These are phyloP conservation scores for Eucalyptus sp. DNA, from an alignment of 345 rosid genomes.

Conservation along the genomic window DNA sequence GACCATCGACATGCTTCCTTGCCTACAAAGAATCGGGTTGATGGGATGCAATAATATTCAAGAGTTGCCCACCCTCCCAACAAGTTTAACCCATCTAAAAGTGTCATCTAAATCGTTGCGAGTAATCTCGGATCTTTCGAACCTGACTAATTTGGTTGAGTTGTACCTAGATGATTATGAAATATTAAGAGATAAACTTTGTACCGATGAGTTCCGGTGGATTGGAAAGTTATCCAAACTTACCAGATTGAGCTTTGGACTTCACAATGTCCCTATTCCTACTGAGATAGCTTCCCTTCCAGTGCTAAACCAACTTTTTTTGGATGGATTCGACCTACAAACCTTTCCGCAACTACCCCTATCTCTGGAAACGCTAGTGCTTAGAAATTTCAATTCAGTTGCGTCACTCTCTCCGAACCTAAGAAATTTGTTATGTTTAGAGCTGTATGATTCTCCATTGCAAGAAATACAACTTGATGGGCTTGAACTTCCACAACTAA, in stretches of 20 bases:
- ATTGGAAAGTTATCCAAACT: background rate
- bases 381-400: background rate
- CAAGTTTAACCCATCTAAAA: background rate
- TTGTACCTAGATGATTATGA: rapidly evolving
- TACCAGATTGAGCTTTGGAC: background rate
- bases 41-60: rapidly evolving
- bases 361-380: background rate
- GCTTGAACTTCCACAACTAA: background rate
- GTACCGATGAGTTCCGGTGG: background rate
- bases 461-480: background rate
- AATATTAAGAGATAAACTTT: background rate
- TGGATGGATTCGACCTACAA: background rate
- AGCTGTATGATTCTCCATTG: background rate
- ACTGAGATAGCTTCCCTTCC: background rate
- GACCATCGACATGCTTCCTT: background rate
- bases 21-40: background rate
- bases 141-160: background rate
- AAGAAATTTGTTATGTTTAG: background rate
- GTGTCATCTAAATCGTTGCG: background rate
- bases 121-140: background rate
- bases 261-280: background rate
- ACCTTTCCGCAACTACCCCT: background rate
- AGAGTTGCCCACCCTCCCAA: background rate
- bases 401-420: rapidly evolving
- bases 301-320: background rate